Conservation (phyloP, 148 eudicot genomes). For the Dianthus caryophyllus region DNA sequence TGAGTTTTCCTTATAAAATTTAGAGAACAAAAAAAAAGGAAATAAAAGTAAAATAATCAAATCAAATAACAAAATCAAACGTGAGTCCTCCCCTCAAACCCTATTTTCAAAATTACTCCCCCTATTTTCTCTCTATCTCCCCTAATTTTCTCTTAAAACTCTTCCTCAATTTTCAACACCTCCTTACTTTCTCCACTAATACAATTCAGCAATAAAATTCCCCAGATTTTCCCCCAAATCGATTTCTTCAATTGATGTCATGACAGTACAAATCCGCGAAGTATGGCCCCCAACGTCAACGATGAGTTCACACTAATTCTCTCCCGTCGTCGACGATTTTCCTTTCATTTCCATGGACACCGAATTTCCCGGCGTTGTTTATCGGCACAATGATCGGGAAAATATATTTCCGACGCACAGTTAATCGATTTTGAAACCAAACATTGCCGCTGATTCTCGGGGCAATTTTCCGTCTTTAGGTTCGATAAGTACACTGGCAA, state of each 20-base stretch:
- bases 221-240: neutral
- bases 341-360: constrained; percentile 58
- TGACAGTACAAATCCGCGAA: constrained; percentile 29
- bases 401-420: constrained; percentile 7
- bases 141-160: no score
- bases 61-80: no score
- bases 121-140: neutral
- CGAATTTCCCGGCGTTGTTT: constrained; percentile 56
- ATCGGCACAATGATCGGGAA: constrained; percentile 13
- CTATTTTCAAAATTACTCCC: neutral
- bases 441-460: constrained; percentile 45
- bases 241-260: neutral
- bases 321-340: constrained; percentile 26
- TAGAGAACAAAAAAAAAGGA: no score
- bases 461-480: constrained; percentile 52
- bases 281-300: constrained; percentile 46
- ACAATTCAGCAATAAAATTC: neutral
- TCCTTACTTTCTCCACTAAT: no score
- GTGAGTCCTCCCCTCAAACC: constrained; percentile 9
- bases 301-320: constrained; percentile 38
- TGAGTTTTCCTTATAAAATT: no score
- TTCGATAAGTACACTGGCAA: constrained; percentile 40
- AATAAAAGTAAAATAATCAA: no score
- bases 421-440: constrained; percentile 40
- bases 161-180: no score